Evolutionary conservation across 78 protist genomes (phyloP), one percentile per base, ranked within the genome.

Genomic region (Dictyostelium purpureum): DNA sequence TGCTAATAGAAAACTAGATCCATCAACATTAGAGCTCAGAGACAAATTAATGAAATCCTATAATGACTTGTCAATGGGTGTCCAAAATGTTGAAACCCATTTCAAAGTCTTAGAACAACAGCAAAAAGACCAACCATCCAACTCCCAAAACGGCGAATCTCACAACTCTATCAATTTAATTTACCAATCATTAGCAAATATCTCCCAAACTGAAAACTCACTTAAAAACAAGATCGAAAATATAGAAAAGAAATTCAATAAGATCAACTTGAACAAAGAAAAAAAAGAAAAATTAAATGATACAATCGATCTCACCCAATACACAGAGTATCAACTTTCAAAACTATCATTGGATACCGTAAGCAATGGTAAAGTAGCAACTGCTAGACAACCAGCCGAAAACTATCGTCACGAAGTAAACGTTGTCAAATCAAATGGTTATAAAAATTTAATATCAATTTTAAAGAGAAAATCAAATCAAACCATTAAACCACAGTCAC

Each of bases 391-490:
- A 69, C 9, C 35, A 1, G 14, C n/a, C n/a, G 49, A 35, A 35
- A 57, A 57, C 0, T 57, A 57, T 57, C 71, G 71, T 63, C 76
- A 69, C 33, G 56, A 69, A 69, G 76, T 69, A 11, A 24, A 69
- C 16, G 35, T 42, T 40, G 21, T 31, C n/a, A 38, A 35, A 40
- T 40, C 76, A 18, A 69, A 69, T 24, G 52, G 52, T 10, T 69
- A 69, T 40, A 35, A 69, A 40, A 69, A 69, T 69, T 40, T 69
- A 24, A 69, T 69, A 19, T 69, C 76, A 19, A 28, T 69, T 31
- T 69, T 69, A 40, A 69, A 69, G 52, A 69, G 76, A 69, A 69
- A 69, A 42, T 69, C 76, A 40, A 69, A 26, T 42, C 47, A 40
- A 69, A 40, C 33, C 6, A 40, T 69, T n/a, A 69, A 69, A 42